Percentiles rank a stretch among this genome's conserved stretches.
phyloP scores from a whole-genome alignment of 116 monocot species.

The Papilionanthe hybrid region DNA sequence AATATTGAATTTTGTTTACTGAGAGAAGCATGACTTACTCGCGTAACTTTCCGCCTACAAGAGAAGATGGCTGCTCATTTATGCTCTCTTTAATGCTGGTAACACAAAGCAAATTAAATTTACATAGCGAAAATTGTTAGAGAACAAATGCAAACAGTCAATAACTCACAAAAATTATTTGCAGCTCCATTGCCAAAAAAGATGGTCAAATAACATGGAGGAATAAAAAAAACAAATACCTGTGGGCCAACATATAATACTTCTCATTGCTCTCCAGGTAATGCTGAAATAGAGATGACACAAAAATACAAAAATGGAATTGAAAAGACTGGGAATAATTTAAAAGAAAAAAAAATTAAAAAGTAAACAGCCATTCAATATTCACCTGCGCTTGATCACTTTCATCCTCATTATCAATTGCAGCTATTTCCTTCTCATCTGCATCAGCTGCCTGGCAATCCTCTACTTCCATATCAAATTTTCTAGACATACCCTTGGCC shows the following conservation, averaged over 20 bases:
- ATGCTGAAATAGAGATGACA: constrained; percentile 56
- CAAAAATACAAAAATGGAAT: constrained; percentile 1
- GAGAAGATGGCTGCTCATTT: constrained; percentile 70
- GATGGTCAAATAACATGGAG: neutral
- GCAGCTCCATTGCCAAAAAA: neutral
- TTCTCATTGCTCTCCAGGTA: constrained; percentile 99
- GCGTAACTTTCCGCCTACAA: constrained; percentile 87
- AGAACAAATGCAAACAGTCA: neutral
- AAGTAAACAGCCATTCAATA: neutral
- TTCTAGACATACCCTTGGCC: constrained; percentile 60
- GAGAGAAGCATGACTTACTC: constrained; percentile 55
- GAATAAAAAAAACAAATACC: constrained; percentile 32
- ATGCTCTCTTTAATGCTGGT: constrained; percentile 90
- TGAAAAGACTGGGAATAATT: neutral
- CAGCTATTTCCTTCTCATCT: constrained; percentile 53
- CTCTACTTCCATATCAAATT: constrained; percentile 75
- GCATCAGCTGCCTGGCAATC: constrained; percentile 40
- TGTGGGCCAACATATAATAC: constrained; percentile 94
- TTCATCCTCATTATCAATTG: constrained; percentile 80
- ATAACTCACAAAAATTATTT: neutral
- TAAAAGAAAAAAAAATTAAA: neutral
- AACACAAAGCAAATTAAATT: neutral
- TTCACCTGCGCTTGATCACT: constrained; percentile 86
- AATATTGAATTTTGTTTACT: neutral
- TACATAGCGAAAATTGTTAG: neutral